phyloP scores from a whole-genome alignment of 2,329 filamentous ascomycete species.

The Neopestalotiopsis sp. region DNA sequence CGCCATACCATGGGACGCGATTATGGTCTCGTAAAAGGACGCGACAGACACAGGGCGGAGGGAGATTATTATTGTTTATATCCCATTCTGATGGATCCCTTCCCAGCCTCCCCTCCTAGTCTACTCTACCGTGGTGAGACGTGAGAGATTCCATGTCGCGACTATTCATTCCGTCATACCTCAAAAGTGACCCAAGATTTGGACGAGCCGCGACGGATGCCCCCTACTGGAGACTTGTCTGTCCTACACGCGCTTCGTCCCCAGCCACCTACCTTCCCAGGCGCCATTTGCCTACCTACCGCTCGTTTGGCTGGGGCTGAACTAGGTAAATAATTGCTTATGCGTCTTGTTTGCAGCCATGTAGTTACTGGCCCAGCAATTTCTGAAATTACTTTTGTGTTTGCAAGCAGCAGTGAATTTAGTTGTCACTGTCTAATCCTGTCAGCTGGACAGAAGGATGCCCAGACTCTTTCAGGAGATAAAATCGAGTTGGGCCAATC shows the following conservation, averaged over 20 bases:
- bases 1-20: not conserved
- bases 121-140: not conserved
- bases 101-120: not conserved
- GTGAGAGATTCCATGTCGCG: not conserved
- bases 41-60: not conserved
- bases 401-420: not conserved
- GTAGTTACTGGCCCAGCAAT: not conserved
- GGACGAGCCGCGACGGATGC: not conserved
- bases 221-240: not conserved
- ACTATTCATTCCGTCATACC: not conserved
- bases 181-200: not conserved
- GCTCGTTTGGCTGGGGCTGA: not conserved
- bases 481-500: not conserved
- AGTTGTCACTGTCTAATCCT: not conserved
- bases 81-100: not conserved
- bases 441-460: too few relatives aligned
- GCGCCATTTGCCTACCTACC: not conserved
- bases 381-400: not conserved
- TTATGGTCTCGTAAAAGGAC: not conserved
- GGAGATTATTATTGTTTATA: not conserved
- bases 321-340: not conserved
- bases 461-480: not conserved
- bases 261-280: not conserved
- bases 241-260: not conserved
- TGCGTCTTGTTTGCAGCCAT: not conserved